Evolutionary conservation across 2,329 filamentous ascomycete species (phyloP).

Genomic region (Alternaria triticimaculans): DNA sequence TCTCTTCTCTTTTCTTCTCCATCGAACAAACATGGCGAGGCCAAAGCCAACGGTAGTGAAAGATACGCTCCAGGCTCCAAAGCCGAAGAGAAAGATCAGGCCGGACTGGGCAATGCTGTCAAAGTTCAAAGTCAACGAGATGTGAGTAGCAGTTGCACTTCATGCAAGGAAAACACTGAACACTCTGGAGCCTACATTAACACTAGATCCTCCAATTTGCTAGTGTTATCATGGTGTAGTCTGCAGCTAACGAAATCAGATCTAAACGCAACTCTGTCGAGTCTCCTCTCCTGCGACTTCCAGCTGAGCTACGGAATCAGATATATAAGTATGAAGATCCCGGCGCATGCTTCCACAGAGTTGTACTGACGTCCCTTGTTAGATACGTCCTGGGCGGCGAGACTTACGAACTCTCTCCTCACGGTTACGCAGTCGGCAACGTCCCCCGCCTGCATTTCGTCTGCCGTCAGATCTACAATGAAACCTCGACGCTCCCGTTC

Average conservation of each 20-base stretch:
- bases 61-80: too few relatives aligned
- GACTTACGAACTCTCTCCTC: neutral
- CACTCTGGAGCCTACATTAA: neutral
- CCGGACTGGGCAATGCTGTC: neutral
- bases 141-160: neutral
- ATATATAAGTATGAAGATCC: neutral
- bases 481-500: neutral
- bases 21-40: neutral
- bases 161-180: neutral
- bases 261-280: neutral
- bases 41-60: too few relatives aligned
- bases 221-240: neutral
- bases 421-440: neutral
- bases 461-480: neutral
- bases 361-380: neutral
- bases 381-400: neutral
- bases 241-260: neutral
- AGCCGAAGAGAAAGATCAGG: neutral
- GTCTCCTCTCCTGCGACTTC: neutral
- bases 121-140: neutral
- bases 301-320: neutral
- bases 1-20: neutral
- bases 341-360: neutral
- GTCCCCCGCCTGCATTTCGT: neutral
- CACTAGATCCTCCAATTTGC: neutral